These are phyloP conservation scores for Helichrysum umbraculigerum DNA, from an alignment of 129 eudicot genomes.

Conservation along the genomic window DNA sequence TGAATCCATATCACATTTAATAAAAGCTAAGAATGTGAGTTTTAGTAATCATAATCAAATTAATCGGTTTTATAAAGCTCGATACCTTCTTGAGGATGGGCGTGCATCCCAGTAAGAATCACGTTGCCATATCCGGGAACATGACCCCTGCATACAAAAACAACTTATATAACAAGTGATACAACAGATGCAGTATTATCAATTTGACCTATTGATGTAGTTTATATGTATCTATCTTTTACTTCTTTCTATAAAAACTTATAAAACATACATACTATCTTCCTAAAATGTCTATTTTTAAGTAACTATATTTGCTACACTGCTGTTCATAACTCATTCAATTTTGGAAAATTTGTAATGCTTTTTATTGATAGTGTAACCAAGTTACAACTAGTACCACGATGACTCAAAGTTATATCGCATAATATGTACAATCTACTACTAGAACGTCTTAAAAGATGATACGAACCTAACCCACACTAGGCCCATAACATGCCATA, in stretches of 20 bases:
- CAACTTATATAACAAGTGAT: neutral
- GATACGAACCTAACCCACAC: no score
- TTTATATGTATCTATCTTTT: no score
- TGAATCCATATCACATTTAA: neutral
- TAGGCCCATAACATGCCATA: no score
- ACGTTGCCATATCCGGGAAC: slow-evolving; percentile 99
- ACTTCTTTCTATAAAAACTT: neutral
- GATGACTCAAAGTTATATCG: neutral
- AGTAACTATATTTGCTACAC: neutral
- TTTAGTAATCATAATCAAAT: neutral
- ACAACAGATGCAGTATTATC: neutral
- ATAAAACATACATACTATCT: neutral
- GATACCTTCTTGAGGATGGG: slow-evolving; percentile 87
- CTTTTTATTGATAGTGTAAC: neutral
- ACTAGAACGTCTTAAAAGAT: slow-evolving; percentile 17
- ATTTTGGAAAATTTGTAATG: neutral
- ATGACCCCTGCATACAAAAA: slow-evolving; percentile 75
- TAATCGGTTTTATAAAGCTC: neutral
- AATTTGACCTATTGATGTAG: neutral
- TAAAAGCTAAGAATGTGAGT: neutral
- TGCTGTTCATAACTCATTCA: neutral
- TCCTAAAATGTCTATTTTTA: neutral
- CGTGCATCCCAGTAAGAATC: slow-evolving; percentile 97
- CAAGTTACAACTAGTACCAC: neutral
- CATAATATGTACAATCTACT: neutral